phyloP scores from a whole-genome alignment of 75 land plant genomes.

The Pseudotsuga menziesii region DNA sequence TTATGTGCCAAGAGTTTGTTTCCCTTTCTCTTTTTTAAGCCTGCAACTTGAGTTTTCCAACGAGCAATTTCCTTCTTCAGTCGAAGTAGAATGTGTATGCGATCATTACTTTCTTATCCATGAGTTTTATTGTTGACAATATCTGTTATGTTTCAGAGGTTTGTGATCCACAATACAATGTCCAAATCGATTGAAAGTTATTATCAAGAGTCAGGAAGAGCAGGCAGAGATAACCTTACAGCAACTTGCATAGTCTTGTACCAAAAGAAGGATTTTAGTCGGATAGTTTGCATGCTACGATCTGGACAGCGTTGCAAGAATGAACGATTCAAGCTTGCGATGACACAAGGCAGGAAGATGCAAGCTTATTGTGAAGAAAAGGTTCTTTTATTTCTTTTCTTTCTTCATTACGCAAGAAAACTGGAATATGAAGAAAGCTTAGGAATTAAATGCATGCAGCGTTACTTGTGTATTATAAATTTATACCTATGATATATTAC shows the following conservation, averaged over 20 bases:
- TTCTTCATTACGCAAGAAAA: background rate
- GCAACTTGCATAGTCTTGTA: constrained; percentile 68
- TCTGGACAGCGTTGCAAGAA: constrained; percentile 40
- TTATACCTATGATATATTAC: too few relatives aligned
- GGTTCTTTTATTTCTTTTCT: constrained; percentile 23
- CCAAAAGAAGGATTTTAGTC: constrained; percentile 89
- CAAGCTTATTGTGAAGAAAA: constrained; percentile 79
- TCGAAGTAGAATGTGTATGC: background rate
- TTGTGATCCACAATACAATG: constrained; percentile 83
- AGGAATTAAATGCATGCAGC: constrained; percentile 4
- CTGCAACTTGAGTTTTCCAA: background rate
- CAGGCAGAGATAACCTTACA: constrained; percentile 74
- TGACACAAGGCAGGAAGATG: constrained; percentile 80
- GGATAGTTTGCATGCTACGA: constrained; percentile 81
- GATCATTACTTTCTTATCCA: background rate
- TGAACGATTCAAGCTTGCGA: constrained; percentile 49
- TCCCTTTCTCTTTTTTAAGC: background rate
- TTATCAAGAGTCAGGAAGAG: constrained; percentile 95
- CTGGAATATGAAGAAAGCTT: background rate
- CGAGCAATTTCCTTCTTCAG: background rate
- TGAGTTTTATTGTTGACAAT: background rate
- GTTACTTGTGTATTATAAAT: background rate
- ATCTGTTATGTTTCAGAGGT: constrained; percentile 45
- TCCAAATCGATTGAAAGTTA: constrained; percentile 93
- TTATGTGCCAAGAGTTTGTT: background rate